Evolutionary conservation across 1,284 basidiomycete species (phyloP).

Genomic region (Microbotryum intermedium): DNA sequence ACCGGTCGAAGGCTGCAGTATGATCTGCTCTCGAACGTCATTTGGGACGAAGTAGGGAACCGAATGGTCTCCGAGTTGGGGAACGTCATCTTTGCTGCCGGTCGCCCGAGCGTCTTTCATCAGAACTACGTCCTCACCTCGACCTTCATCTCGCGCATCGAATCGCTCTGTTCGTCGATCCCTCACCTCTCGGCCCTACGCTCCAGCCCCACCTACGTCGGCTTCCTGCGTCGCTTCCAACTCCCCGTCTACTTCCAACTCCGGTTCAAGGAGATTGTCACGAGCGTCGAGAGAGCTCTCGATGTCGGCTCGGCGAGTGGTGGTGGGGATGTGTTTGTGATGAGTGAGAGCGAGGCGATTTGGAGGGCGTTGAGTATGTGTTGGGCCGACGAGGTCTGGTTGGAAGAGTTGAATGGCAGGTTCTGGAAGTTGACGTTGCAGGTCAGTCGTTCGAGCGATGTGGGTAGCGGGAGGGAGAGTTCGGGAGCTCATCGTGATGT

Average conservation of each 20-base stretch:
- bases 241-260: constrained; percentile 94
- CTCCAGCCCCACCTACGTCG: constrained; percentile 55
- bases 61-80: constrained; percentile 78
- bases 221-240: constrained; percentile 85
- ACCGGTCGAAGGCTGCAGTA: constrained; percentile 48
- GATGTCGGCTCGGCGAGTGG: constrained; percentile 12
- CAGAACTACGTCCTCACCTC: constrained; percentile 76
- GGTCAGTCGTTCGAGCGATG: constrained; percentile 44
- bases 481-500: background rate
- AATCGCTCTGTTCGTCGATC: constrained; percentile 68
- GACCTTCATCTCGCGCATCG: constrained; percentile 74
- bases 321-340: constrained; percentile 35
- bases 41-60: constrained; percentile 75
- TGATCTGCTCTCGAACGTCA: constrained; percentile 71
- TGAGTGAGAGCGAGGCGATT: constrained; percentile 56
- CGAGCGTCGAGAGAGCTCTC: constrained; percentile 55
- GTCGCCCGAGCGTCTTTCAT: constrained; percentile 79
- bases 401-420: constrained; percentile 66
- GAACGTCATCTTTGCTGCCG: constrained; percentile 73
- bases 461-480: no score
- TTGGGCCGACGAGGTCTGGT: constrained; percentile 75
- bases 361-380: constrained; percentile 66
- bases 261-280: constrained; percentile 89
- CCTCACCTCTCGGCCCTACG: constrained; percentile 63
- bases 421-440: constrained; percentile 86